Percentiles rank a stretch among this genome's conserved stretches.
phyloP scores from a whole-genome alignment of 331 rosid species.

The Acacia concinna region DNA sequence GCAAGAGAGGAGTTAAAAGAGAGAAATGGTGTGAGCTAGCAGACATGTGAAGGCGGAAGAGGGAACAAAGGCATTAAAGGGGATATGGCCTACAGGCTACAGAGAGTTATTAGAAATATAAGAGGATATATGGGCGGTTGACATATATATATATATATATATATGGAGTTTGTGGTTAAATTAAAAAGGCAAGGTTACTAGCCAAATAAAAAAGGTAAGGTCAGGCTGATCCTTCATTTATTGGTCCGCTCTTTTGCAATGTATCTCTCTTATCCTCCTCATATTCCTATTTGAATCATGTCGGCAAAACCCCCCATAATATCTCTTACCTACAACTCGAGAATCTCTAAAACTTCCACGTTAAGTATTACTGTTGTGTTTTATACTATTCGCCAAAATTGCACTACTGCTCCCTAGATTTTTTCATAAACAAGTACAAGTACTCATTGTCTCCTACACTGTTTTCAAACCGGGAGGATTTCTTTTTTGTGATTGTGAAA shows the following conservation, averaged over 20 bases:
- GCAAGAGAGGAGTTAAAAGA: background rate
- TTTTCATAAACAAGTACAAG: too few relatives aligned
- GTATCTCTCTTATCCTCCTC: background rate
- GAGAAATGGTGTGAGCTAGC: background rate
- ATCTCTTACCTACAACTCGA: background rate
- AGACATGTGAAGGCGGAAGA: background rate
- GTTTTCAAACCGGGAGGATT: background rate
- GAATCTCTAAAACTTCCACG: background rate
- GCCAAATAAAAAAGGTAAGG: too few relatives aligned
- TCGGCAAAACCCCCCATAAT: background rate
- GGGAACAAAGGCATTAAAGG: background rate
- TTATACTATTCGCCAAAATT: too few relatives aligned
- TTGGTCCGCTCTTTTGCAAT: background rate
- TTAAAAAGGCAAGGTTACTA: background rate
- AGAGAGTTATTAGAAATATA: background rate
- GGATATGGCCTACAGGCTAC: background rate
- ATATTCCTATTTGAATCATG: background rate
- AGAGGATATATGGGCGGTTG: too few relatives aligned
- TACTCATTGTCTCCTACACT: background rate
- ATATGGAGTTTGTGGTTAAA: background rate
- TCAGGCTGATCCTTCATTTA: background rate
- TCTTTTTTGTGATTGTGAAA: background rate
- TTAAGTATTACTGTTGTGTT: background rate
- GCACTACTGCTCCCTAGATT: too few relatives aligned
- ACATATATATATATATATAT: too few relatives aligned